These are phyloP conservation scores for Herpetomonas samuelpessoai DNA, from an alignment of 208 protist genomes.

Conservation along the genomic window DNA sequence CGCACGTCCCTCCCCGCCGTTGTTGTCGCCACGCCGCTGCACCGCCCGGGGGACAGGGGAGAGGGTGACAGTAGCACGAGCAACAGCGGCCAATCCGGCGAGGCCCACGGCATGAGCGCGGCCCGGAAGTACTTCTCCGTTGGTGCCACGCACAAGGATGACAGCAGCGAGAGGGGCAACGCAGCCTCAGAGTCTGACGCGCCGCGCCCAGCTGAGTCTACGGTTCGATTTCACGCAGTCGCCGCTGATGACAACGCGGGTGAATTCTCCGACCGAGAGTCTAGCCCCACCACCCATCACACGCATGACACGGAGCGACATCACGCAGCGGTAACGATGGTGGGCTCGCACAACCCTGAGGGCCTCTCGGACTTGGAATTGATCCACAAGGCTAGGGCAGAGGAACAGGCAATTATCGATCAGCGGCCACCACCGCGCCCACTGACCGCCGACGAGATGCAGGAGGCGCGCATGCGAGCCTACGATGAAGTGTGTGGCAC, in stretches of 20 bases:
- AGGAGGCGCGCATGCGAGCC: conserved; percentile 28
- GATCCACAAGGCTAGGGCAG: not conserved
- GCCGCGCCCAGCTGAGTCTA: too few species aligned
- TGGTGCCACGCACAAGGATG: not conserved
- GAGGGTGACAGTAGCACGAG: not conserved
- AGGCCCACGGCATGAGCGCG: conserved; percentile 1
- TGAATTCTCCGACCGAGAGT: not conserved
- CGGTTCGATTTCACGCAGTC: not conserved
- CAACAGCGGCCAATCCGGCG: too few species aligned
- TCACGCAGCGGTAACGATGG: not conserved
- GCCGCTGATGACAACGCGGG: not conserved
- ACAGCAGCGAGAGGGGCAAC: not conserved
- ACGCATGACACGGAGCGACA: not conserved
- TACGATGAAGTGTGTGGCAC: conserved; percentile 24
- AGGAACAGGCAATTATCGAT: not conserved
- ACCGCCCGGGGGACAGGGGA: not conserved
- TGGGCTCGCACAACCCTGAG: not conserved
- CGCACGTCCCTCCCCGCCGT: not conserved
- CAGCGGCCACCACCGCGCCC: conserved; percentile 1
- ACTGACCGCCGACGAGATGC: conserved; percentile 36
- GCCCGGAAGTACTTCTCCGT: not conserved
- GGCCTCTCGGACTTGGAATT: not conserved
- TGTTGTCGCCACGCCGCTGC: not conserved
- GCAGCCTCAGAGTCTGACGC: not conserved
- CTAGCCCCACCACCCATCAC: not conserved